Percentiles rank a stretch among this genome's conserved stretches.
Conservation (phyloP, 2,329 filamentous ascomycete species). For the Botrytis fragariae region DNA sequence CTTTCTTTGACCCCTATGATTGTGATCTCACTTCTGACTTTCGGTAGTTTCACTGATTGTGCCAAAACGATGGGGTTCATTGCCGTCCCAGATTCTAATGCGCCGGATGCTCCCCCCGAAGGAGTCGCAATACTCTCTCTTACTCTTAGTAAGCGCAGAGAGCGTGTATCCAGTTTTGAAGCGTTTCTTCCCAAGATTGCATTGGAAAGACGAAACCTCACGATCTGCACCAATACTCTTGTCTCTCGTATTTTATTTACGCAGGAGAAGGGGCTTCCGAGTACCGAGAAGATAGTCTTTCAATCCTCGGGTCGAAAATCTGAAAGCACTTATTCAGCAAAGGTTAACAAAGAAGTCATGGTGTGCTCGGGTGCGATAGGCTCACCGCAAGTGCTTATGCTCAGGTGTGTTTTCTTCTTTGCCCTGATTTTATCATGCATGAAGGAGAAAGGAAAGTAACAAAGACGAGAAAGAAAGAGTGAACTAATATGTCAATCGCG, state of each 20-base stretch:
- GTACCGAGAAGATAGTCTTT: slow-evolving; percentile 7
- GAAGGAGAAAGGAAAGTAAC: not conserved
- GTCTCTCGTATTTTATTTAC: slow-evolving; percentile 15
- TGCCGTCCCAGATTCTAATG: slow-evolving; percentile 5
- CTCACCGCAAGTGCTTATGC: slow-evolving; percentile 22
- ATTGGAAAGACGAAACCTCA: slow-evolving; percentile 17
- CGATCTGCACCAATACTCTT: slow-evolving; percentile 16
- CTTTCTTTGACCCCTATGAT: not conserved
- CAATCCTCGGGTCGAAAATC: not conserved
- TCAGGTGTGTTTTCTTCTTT: slow-evolving; percentile 16
- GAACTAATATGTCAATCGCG: not conserved
- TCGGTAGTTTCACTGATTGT: not conserved
- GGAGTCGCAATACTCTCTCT: slow-evolving; percentile 15
- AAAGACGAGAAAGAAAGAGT: no score
- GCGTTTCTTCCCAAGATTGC: slow-evolving; percentile 22
- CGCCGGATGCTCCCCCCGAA: slow-evolving; percentile 12
- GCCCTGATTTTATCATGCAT: not conserved
- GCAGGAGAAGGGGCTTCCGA: not conserved
- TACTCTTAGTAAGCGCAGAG: slow-evolving; percentile 14
- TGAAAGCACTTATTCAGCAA: slow-evolving; percentile 1
- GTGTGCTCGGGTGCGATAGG: slow-evolving; percentile 19
- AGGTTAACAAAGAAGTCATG: slow-evolving; percentile 21
- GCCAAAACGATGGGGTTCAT: not conserved
- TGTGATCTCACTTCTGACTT: not conserved
- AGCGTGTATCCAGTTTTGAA: slow-evolving; percentile 23